Evolutionary conservation across 768 basidiomycete species (phyloP), one percentile per base, ranked within the genome.

Genomic region (Tylopilus felleus): DNA sequence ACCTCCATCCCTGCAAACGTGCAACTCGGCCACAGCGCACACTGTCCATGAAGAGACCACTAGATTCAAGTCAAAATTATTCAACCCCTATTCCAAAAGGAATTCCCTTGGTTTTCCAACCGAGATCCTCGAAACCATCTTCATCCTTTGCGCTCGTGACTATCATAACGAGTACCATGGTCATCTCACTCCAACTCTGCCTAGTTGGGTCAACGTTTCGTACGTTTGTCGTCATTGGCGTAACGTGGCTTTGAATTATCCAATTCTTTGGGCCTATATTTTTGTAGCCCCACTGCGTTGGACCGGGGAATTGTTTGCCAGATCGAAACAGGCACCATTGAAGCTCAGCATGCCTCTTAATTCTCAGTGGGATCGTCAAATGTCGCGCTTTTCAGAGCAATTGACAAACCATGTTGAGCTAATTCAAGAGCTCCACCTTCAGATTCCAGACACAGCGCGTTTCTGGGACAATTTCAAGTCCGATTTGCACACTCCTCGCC

Each of bases 321-420:
- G 79, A n/a, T 80, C 78, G 0, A 77, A 75, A 51, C 71, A 64
- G 60, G 74, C 73, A 16, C 65, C 70, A 16, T 36, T 65, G 25
- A 48, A 41, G 16, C n/a, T 63, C 14, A 6, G 27, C 8, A 21
- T 49, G 28, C 19, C n/a, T 27, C 25, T 27, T 7, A 7, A 7
- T 27, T 27, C 25, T 27, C 25, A 27, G 25, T 3, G n/a, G n/a
- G n/a, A n/a, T n/a, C n/a, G n/a, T n/a, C n/a, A n/a, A n/a, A 13
- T 2, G 5, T 22, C 17, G 16, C 10, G 5, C 14, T 27, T 17
- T 43, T 25, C 33, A 12, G 29, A 31, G 13, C 27, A 48, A 27
- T 29, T 22, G 8, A 19, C 25, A 40, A 13, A 29, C 28, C 47
- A 53, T 19, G 3, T 23, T 10, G 40, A 50, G 2, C 52, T 31